A percentile compares a stretch with the other conserved stretches of the same genome.
Evolutionary conservation across 2,329 filamentous ascomycete species (phyloP).

Genomic region (Curvularia spicifera): DNA sequence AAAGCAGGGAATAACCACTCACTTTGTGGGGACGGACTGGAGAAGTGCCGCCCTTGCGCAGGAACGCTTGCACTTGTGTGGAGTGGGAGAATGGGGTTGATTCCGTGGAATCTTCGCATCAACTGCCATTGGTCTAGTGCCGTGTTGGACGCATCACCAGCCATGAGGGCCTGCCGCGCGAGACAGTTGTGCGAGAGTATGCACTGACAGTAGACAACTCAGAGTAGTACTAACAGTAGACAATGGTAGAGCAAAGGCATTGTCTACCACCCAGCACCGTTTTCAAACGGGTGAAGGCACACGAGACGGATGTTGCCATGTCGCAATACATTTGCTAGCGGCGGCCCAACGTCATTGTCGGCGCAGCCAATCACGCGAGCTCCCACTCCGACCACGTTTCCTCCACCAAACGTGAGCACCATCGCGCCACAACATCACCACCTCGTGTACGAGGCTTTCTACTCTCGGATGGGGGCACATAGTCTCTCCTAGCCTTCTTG

Average conservation of each 20-base stretch:
- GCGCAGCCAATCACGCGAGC: slow-evolving; percentile 11
- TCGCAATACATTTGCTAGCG: background rate
- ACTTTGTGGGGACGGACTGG: background rate
- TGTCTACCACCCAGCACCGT: background rate
- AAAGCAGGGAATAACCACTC: slow-evolving; percentile 7
- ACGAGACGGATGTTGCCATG: background rate
- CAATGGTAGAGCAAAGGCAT: background rate
- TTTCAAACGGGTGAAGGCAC: too few species aligned
- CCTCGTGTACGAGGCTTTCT: slow-evolving; percentile 18
- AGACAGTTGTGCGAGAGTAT: background rate
- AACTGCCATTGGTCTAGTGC: background rate
- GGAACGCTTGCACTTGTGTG: slow-evolving; percentile 7
- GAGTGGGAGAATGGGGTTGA: background rate
- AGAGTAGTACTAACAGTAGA: background rate
- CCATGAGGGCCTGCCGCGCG: background rate
- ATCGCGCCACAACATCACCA: slow-evolving; percentile 18
- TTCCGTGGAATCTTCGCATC: background rate
- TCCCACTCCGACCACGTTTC: slow-evolving; percentile 19
- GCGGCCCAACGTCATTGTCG: slow-evolving; percentile 14
- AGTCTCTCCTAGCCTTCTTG: slow-evolving; percentile 14
- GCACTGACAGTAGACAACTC: background rate
- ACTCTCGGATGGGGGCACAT: slow-evolving; percentile 25
- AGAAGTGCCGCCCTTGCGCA: slow-evolving; percentile 6
- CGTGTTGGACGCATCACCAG: background rate
- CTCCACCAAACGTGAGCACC: slow-evolving; percentile 22